Percentiles rank a stretch among this genome's conserved stretches.
These are phyloP conservation scores for Fusarium tricinctum DNA, from an alignment of 2,329 filamentous ascomycete species.

Conservation along the genomic window DNA sequence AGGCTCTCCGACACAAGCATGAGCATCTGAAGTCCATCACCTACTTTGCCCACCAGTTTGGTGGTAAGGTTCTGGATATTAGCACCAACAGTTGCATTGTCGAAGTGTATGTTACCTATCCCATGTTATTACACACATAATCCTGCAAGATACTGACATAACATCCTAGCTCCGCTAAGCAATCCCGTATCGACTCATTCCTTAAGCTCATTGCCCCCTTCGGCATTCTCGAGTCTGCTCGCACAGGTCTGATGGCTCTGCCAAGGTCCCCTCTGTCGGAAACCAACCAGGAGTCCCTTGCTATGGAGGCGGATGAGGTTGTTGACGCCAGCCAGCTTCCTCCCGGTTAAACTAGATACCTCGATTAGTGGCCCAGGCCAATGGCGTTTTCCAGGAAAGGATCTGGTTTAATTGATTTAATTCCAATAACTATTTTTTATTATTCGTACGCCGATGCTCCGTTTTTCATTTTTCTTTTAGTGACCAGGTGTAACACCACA, in stretches of 20 bases:
- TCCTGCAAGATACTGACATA: slow-evolving; percentile 43
- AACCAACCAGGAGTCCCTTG: slow-evolving; percentile 75
- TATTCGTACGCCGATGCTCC: slow-evolving; percentile 47
- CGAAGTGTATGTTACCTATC: slow-evolving; percentile 78
- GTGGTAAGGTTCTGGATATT: slow-evolving; percentile 97
- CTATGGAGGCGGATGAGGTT: slow-evolving; percentile 92
- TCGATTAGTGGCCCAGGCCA: slow-evolving; percentile 32
- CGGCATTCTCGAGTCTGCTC: slow-evolving; percentile 94
- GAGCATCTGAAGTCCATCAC: slow-evolving; percentile 97
- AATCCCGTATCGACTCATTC: slow-evolving; percentile 93
- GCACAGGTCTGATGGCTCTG: slow-evolving; percentile 96
- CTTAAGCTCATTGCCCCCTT: slow-evolving; percentile 96
- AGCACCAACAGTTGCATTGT: slow-evolving; percentile 99
- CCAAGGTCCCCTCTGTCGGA: slow-evolving; percentile 90
- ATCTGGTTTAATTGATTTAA: slow-evolving; percentile 49
- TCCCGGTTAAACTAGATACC: slow-evolving; percentile 74
- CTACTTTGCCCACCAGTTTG: slow-evolving; percentile 96
- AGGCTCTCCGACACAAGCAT: slow-evolving; percentile 96
- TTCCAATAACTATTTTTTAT: slow-evolving; percentile 49
- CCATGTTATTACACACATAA: neutral
- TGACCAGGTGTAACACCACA: slow-evolving; percentile 30
- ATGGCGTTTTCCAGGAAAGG: slow-evolving; percentile 50
- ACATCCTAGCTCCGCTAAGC: slow-evolving; percentile 83
- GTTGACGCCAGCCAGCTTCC: slow-evolving; percentile 95
- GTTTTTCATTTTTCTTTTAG: slow-evolving; percentile 18